These are phyloP conservation scores for Yarrowia alimentaria DNA, from an alignment of 805 yeast species.

Conservation along the genomic window DNA sequence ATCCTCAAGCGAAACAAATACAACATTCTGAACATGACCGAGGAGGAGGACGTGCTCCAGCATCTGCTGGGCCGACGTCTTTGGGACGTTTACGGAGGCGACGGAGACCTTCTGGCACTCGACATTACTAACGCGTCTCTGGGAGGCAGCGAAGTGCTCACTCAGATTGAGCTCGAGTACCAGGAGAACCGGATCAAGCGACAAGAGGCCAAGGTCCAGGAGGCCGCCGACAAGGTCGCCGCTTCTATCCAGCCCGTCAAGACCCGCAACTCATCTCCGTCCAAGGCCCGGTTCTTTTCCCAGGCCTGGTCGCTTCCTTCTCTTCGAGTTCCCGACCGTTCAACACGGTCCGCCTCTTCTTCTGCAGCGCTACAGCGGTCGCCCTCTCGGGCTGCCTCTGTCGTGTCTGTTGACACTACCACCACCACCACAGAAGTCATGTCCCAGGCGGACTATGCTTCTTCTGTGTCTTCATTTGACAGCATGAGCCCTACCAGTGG, in stretches of 20 bases:
- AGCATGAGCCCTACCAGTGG: constrained; percentile 24
- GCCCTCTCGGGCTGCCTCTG: too few relatives aligned
- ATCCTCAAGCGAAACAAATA: constrained; percentile 51
- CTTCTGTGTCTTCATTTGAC: constrained; percentile 22
- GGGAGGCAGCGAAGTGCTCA: not conserved
- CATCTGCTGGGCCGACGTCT: constrained; percentile 44
- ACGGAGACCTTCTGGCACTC: constrained; percentile 42
- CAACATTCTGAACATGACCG: constrained; percentile 39
- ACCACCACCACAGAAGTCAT: too few relatives aligned
- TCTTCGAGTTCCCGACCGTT: constrained; percentile 18
- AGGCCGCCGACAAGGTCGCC: not conserved
- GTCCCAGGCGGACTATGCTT: constrained; percentile 28
- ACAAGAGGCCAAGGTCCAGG: constrained; percentile 7
- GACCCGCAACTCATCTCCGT: not conserved
- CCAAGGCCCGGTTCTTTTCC: constrained; percentile 24
- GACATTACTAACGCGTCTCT: constrained; percentile 34
- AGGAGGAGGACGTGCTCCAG: constrained; percentile 45
- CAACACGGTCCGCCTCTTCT: constrained; percentile 22
- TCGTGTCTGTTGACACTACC: constrained; percentile 15
- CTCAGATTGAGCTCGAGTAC: constrained; percentile 14
- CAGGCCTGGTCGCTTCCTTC: constrained; percentile 27
- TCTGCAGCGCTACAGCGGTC: too few relatives aligned
- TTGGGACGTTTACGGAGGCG: constrained; percentile 45
- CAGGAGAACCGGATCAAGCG: not conserved
- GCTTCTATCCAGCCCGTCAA: not conserved